Evolutionary conservation across 2,329 filamentous ascomycete genomes (phyloP).

Genomic region (Verticillium nonalfalfae): DNA sequence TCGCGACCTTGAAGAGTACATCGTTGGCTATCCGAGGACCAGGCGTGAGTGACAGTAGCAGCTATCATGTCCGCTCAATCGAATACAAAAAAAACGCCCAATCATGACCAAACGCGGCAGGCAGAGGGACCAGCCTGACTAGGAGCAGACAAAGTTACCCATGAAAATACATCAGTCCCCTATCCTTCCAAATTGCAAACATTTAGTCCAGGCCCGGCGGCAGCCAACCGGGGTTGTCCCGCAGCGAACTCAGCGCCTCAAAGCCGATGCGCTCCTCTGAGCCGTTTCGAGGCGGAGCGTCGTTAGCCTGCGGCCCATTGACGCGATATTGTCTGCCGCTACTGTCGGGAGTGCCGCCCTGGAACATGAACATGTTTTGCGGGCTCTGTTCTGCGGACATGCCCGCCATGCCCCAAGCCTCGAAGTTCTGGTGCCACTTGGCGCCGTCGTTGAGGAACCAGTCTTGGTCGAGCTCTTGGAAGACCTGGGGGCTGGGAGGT

Average conservation of each 20-base stretch:
- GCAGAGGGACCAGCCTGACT: no score
- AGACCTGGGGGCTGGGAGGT: slow-evolving; percentile 16
- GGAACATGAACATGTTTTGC: slow-evolving; percentile 11
- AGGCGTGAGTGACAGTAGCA: no score
- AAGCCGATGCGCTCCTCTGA: neutral
- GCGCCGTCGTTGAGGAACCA: slow-evolving; percentile 53
- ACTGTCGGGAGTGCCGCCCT: neutral
- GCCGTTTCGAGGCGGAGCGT: neutral
- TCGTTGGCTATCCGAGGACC: no score
- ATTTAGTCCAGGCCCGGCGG: slow-evolving; percentile 1
- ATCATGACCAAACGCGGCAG: no score
- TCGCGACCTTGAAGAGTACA: no score
- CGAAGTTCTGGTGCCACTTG: slow-evolving; percentile 52
- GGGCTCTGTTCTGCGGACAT: slow-evolving; percentile 19
- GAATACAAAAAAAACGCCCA: no score
- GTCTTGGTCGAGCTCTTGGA: slow-evolving; percentile 42
- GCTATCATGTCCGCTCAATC: no score
- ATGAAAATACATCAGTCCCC: no score
- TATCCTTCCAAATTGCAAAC: no score
- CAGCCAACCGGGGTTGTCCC: slow-evolving; percentile 1
- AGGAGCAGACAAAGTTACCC: neutral
- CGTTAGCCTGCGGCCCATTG: neutral
- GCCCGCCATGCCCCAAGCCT: slow-evolving; percentile 34
- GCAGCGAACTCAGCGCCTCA: slow-evolving; percentile 1
- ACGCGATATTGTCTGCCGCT: neutral